A percentile compares a stretch with the other conserved stretches of the same genome.
phyloP scores from a whole-genome alignment of 768 basidiomycete species.

The Leccinellum albellum region DNA sequence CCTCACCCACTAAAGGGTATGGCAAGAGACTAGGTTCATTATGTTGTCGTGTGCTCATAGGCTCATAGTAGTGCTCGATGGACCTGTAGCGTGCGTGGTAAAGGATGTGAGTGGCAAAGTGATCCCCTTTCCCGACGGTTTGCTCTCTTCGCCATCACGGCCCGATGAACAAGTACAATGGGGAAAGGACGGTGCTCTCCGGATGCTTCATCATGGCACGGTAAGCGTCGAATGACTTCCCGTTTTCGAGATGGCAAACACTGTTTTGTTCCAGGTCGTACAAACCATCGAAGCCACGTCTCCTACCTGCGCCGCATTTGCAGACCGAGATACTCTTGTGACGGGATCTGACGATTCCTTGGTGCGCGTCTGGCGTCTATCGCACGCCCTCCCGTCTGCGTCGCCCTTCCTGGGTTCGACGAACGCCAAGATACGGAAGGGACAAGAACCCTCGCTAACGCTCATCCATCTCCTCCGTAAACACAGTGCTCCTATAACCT shows the following conservation, averaged over 20 bases:
- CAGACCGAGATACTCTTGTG: slow-evolving; percentile 66
- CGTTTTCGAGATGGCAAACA: not conserved
- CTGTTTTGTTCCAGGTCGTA: slow-evolving; percentile 44
- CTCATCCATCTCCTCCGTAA: slow-evolving; percentile 78
- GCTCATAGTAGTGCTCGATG: slow-evolving; percentile 39
- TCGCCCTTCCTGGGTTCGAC: slow-evolving; percentile 22
- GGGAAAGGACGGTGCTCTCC: slow-evolving; percentile 55
- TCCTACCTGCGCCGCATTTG: slow-evolving; percentile 74
- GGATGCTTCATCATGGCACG: slow-evolving; percentile 59
- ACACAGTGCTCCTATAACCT: slow-evolving; percentile 65
- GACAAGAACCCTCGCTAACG: slow-evolving; percentile 29
- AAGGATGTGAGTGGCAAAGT: slow-evolving; percentile 47
- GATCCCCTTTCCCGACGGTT: slow-evolving; percentile 57
- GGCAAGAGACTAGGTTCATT: not conserved
- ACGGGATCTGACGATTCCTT: slow-evolving; percentile 80
- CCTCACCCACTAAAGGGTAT: slow-evolving; percentile 55
- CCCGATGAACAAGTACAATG: slow-evolving; percentile 72
- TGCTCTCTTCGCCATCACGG: slow-evolving; percentile 53
- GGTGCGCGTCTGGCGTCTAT: slow-evolving; percentile 77
- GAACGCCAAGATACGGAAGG: slow-evolving; percentile 12
- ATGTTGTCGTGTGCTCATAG: slow-evolving; percentile 1
- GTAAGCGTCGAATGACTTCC: slow-evolving; percentile 31
- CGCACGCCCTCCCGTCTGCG: slow-evolving; percentile 26
- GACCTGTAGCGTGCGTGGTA: slow-evolving; percentile 40
- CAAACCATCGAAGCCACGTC: slow-evolving; percentile 75